A percentile compares a stretch with the other conserved stretches of the same genome.
Conservation (phyloP, 2,329 filamentous ascomycete species). For the Chlorencoelia australis region DNA sequence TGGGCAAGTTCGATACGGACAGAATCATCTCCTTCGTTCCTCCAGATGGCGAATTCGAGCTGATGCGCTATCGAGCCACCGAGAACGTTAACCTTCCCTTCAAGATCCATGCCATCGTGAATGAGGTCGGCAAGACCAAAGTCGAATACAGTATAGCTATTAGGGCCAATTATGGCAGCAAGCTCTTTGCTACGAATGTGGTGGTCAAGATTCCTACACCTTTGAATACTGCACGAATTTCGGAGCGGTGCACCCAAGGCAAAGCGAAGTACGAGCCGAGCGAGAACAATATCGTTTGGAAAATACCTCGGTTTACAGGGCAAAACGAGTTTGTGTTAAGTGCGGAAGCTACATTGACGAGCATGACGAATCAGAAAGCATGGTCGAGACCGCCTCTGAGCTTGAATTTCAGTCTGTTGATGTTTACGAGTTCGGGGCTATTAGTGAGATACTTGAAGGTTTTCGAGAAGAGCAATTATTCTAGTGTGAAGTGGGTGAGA, state of each 20-base stretch:
- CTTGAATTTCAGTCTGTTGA: conserved; percentile 84
- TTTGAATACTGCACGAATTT: conserved; percentile 90
- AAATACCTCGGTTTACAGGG: conserved; percentile 97
- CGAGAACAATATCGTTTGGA: conserved; percentile 98
- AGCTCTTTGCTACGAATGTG: conserved; percentile 95
- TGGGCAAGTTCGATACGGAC: conserved; percentile 93
- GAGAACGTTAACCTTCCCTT: conserved; percentile 98
- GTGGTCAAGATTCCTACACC: conserved; percentile 90
- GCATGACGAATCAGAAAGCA: conserved; percentile 96
- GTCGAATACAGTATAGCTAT: conserved; percentile 98
- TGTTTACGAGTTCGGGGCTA: conserved; percentile 94
- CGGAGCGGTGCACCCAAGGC: conserved; percentile 85
- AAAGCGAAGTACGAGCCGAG: conserved; percentile 98
- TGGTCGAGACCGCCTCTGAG: conserved; percentile 92
- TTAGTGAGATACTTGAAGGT: conserved; percentile 94
- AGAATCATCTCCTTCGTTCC: conserved; percentile 96
- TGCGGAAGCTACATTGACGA: conserved; percentile 84
- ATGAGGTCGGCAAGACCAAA: conserved; percentile 92
- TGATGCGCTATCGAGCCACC: conserved; percentile 96
- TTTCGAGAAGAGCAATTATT: conserved; percentile 99
- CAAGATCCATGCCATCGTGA: conserved; percentile 97
- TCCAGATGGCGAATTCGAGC: conserved; percentile 93
- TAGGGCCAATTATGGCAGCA: conserved; percentile 90
- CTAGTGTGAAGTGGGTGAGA: conserved; percentile 96
- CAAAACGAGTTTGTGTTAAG: conserved; percentile 93